These are phyloP conservation scores for Aspergillus uvarum DNA, from an alignment of 2,329 filamentous ascomycete genomes.

Conservation along the genomic window DNA sequence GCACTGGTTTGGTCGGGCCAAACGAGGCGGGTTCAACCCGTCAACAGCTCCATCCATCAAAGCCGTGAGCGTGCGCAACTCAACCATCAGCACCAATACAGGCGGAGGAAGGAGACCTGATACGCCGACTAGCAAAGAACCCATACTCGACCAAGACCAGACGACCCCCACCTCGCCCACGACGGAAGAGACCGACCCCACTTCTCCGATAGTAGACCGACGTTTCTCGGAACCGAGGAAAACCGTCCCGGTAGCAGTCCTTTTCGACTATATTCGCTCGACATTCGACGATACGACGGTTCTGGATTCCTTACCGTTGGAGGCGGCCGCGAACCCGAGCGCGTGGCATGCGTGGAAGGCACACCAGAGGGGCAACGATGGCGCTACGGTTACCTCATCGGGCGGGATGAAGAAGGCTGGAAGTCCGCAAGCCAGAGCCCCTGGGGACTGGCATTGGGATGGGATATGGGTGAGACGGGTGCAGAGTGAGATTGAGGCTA, in stretches of 20 bases:
- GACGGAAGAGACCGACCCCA: neutral
- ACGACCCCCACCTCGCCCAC: neutral
- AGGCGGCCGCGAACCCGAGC: slow-evolving; percentile 82
- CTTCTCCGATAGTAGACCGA: slow-evolving; percentile 13
- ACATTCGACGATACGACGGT: slow-evolving; percentile 76
- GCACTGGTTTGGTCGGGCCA: slow-evolving; percentile 73
- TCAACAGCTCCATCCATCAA: slow-evolving; percentile 38
- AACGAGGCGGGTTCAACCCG: slow-evolving; percentile 39
- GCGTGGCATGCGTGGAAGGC: slow-evolving; percentile 93
- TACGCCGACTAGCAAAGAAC: neutral
- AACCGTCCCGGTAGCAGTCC: slow-evolving; percentile 60
- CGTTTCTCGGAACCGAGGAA: slow-evolving; percentile 29
- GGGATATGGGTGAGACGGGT: slow-evolving; percentile 94
- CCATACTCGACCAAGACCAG: neutral
- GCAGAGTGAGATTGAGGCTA: slow-evolving; percentile 72
- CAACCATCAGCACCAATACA: neutral
- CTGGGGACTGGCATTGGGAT: slow-evolving; percentile 95
- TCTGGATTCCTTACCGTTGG: slow-evolving; percentile 74
- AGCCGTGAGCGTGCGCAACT: slow-evolving; percentile 46
- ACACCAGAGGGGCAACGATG: slow-evolving; percentile 53
- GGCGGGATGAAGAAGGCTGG: slow-evolving; percentile 40
- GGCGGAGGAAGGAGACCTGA: neutral
- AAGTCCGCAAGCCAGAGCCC: slow-evolving; percentile 54
- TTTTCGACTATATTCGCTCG: slow-evolving; percentile 78
- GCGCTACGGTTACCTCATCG: slow-evolving; percentile 8